A percentile compares a stretch with the other conserved stretches of the same genome.
Evolutionary conservation across 495 filamentous ascomycete species (phyloP).

Genomic region (Durotheca rogersii): DNA sequence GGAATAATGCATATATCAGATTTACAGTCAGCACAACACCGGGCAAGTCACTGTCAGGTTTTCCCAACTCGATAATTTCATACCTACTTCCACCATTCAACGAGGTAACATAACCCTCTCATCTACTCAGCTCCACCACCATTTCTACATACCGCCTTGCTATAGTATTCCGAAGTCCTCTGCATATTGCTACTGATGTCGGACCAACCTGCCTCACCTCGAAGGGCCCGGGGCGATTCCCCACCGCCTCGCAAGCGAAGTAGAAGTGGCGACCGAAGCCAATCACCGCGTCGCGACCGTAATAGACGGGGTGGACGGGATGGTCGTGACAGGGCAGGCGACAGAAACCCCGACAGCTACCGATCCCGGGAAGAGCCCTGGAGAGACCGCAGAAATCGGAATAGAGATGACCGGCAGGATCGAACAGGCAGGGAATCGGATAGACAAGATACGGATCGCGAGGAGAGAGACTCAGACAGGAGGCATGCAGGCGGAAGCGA

Average conservation of each 20-base stretch:
- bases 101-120: not conserved
- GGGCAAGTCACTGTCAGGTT: no score
- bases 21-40: no score
- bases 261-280: conserved; percentile 30
- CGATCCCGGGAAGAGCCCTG: conserved; percentile 24
- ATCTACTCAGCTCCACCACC: not conserved
- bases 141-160: not conserved
- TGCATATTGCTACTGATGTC: conserved; percentile 18
- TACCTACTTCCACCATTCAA: not conserved
- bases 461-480: conserved; percentile 17
- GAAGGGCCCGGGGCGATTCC: conserved; percentile 22
- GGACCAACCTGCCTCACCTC: conserved; percentile 26
- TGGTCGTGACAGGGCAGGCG: conserved; percentile 11
- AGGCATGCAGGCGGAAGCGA: conserved; percentile 23
- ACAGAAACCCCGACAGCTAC: conserved; percentile 30
- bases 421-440: conserved; percentile 5
- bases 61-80: no score
- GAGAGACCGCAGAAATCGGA: conserved; percentile 15
- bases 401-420: conserved; percentile 12
- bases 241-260: conserved; percentile 25
- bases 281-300: conserved; percentile 27
- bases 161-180: not conserved
- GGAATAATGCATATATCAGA: no score
- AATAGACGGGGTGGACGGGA: conserved; percentile 5
- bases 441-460: conserved; percentile 15